A percentile compares a stretch with the other conserved stretches of the same genome.
Conservation (phyloP, 768 basidiomycete genomes). For the Pulveroboletus frians region DNA sequence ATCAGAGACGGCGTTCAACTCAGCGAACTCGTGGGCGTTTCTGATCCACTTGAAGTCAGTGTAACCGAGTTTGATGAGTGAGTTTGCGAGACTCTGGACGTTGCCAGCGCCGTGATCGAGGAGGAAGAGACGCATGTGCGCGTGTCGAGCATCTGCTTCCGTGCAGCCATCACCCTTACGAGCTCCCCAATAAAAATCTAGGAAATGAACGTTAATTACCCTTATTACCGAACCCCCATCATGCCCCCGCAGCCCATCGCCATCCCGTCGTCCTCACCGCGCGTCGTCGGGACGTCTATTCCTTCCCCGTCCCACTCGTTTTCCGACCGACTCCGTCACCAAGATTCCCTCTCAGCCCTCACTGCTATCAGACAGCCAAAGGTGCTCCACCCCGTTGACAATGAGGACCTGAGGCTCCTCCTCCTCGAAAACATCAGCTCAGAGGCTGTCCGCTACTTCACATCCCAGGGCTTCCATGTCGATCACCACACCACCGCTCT, state of each 20-base stretch:
- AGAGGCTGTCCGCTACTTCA: constrained; percentile 79
- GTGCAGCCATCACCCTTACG: too few relatives aligned
- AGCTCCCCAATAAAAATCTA: constrained; percentile 7
- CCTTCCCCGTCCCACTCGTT: constrained; percentile 46
- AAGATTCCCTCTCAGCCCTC: constrained; percentile 29
- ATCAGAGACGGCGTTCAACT: constrained; percentile 26
- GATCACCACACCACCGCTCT: constrained; percentile 83
- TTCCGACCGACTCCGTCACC: constrained; percentile 43
- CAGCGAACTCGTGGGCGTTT: constrained; percentile 71
- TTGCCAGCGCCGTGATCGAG: constrained; percentile 98
- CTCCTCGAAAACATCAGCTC: constrained; percentile 94
- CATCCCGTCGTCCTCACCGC: constrained; percentile 31
- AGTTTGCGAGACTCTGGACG: constrained; percentile 90
- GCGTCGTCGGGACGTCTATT: constrained; percentile 43
- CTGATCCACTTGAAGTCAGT: constrained; percentile 82
- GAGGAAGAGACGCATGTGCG: constrained; percentile 63
- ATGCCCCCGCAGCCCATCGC: constrained; percentile 47
- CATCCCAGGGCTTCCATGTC: constrained; percentile 82
- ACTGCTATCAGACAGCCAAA: constrained; percentile 50
- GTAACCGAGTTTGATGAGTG: constrained; percentile 78
- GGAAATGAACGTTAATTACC: constrained; percentile 6
- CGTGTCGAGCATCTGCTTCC: too few relatives aligned
- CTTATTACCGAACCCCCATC: constrained; percentile 16
- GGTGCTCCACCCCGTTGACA: constrained; percentile 77
- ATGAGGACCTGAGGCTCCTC: constrained; percentile 74